A percentile compares a stretch with the other conserved stretches of the same genome.
phyloP scores from a whole-genome alignment of 2,329 filamentous ascomycete species.

The Cryphonectria naterciae region DNA sequence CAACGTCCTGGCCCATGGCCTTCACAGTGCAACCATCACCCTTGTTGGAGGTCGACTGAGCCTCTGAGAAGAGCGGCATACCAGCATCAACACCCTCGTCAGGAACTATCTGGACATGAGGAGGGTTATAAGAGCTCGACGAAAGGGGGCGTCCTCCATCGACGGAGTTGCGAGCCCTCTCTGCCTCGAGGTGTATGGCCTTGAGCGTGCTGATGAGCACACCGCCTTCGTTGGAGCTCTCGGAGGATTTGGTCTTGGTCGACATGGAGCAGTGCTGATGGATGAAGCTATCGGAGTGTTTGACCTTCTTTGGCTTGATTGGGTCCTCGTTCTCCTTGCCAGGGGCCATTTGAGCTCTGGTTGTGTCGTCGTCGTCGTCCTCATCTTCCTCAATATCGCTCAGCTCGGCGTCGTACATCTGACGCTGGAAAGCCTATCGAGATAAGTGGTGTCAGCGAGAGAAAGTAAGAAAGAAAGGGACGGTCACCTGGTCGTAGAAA shows the following conservation, averaged over 20 bases:
- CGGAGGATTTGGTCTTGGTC: constrained; percentile 24
- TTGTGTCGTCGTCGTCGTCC: constrained; percentile 2
- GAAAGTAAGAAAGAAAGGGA: neutral
- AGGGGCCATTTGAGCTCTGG: constrained; percentile 2
- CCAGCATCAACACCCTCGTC: neutral
- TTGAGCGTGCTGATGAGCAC: constrained; percentile 14
- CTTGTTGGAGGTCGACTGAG: neutral
- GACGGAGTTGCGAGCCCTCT: constrained; percentile 10
- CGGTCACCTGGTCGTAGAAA: neutral
- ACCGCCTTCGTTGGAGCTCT: constrained; percentile 16
- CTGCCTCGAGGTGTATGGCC: constrained; percentile 14
- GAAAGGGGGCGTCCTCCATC: constrained; percentile 18
- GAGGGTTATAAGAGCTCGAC: constrained; percentile 14
- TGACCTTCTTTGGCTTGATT: constrained; percentile 10
- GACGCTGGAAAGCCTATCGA: constrained; percentile 25
- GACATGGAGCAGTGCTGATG: constrained; percentile 22
- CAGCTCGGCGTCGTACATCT: constrained; percentile 26
- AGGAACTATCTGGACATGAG: constrained; percentile 16
- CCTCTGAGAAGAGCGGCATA: neutral
- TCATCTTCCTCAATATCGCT: constrained; percentile 26
- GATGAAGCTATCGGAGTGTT: constrained; percentile 22
- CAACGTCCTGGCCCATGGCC: neutral
- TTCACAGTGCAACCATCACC: constrained; percentile 1
- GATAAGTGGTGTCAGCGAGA: neutral
- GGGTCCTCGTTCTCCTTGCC: constrained; percentile 27